phyloP scores from a whole-genome alignment of 2,329 filamentous ascomycete species.

The Colletotrichum sidae region DNA sequence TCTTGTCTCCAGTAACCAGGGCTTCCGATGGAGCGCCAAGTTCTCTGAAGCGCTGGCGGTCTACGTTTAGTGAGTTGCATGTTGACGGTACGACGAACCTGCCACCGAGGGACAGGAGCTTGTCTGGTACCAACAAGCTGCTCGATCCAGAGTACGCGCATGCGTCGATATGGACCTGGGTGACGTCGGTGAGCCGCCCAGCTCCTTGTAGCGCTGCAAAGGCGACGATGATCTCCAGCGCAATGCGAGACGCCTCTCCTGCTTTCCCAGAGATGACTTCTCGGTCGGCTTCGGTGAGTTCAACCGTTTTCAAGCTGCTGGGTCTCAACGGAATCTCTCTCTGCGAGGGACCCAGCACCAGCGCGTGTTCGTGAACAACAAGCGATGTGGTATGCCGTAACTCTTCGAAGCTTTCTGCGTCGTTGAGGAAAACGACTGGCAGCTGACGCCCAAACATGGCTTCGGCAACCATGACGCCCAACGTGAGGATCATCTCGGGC shows the following conservation, averaged over 20 bases:
- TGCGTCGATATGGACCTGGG: constrained; percentile 56
- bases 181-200: constrained; percentile 48
- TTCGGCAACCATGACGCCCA: constrained; percentile 56
- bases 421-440: constrained; percentile 47
- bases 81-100: constrained; percentile 53
- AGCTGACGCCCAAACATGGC: constrained; percentile 53
- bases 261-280: constrained; percentile 44
- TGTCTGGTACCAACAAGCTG: constrained; percentile 50
- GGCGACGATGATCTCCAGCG: constrained; percentile 52
- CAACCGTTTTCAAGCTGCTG: neutral
- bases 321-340: neutral
- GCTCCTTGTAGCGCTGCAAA: constrained; percentile 51
- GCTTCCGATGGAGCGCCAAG: constrained; percentile 48
- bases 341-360: neutral
- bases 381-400: neutral
- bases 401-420: constrained; percentile 34
- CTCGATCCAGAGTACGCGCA: constrained; percentile 56
- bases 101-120: constrained; percentile 47
- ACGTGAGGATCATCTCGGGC: constrained; percentile 56
- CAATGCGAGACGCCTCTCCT: constrained; percentile 48
- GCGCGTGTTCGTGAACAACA: neutral
- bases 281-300: constrained; percentile 35
- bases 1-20: constrained; percentile 44
- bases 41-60: constrained; percentile 52
- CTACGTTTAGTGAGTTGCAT: constrained; percentile 57